Conservation (phyloP, 2,329 filamentous ascomycete species). For the Monilinia aucupariae region DNA sequence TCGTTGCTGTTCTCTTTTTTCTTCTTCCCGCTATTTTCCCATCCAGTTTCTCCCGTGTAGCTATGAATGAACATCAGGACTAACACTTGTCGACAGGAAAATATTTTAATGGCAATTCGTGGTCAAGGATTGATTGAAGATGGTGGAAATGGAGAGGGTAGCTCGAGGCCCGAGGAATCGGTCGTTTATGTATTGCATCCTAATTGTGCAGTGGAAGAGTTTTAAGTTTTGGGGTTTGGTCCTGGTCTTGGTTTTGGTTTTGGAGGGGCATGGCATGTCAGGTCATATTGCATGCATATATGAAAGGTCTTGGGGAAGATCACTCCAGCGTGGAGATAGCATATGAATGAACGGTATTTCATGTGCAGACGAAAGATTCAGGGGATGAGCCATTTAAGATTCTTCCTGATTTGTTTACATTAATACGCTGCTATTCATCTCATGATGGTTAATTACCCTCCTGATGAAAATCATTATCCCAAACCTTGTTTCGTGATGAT, state of each 20-base stretch:
- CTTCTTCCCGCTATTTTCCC: conserved; percentile 21
- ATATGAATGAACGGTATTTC: not conserved
- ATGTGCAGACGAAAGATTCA: not conserved
- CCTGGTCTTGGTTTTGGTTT: not conserved
- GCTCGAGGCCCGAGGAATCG: conserved; percentile 41
- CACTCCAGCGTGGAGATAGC: not conserved
- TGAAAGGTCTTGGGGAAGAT: conserved; percentile 1
- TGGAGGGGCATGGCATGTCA: not conserved
- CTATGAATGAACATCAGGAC: conserved; percentile 34
- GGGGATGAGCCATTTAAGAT: too few species aligned
- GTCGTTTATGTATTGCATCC: conserved; percentile 87
- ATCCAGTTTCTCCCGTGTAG: conserved; percentile 32
- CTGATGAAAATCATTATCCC: too few species aligned
- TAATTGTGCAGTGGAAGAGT: conserved; percentile 74
- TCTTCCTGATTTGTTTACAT: not conserved
- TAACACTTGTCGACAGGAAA: conserved; percentile 61
- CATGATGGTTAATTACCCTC: too few species aligned
- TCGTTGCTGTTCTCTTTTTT: conserved; percentile 35
- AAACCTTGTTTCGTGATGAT: too few species aligned
- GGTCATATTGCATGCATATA: conserved; percentile 5
- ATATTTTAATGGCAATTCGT: conserved; percentile 77
- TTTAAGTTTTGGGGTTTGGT: conserved; percentile 15
- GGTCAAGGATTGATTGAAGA: conserved; percentile 52
- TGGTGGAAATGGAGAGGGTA: conserved; percentile 37
- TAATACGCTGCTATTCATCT: too few species aligned